phyloP scores from a whole-genome alignment of 352 stramenopile species.

The Thraustochytrium striatum region DNA sequence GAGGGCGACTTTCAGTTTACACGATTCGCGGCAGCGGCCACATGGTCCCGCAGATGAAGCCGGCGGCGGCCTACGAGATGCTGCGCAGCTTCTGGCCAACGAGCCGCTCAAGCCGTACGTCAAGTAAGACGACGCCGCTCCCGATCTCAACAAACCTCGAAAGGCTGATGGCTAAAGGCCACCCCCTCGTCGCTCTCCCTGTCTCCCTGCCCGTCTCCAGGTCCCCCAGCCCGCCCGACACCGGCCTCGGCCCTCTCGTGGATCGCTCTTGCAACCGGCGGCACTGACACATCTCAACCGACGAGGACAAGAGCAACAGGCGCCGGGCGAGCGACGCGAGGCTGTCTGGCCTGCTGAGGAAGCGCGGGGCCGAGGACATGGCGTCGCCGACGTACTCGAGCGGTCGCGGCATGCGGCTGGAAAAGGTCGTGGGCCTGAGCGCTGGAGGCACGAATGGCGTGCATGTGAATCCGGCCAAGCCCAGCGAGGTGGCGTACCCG shows the following conservation, averaged over 20 bases:
- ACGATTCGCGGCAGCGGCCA: constrained; percentile 83
- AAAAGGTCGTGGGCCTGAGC: constrained; percentile 34
- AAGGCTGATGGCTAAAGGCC: too few relatives aligned
- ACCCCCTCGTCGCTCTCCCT: too few relatives aligned
- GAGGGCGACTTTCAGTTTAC: constrained; percentile 67
- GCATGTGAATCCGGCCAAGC: constrained; percentile 61
- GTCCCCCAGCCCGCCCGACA: too few relatives aligned
- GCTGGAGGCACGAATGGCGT: background rate
- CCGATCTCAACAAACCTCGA: too few relatives aligned
- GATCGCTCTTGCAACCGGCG: too few relatives aligned
- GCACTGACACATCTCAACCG: too few relatives aligned
- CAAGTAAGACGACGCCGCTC: too few relatives aligned
- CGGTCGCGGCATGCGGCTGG: constrained; percentile 15
- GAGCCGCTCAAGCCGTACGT: constrained; percentile 17
- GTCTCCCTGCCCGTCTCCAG: too few relatives aligned
- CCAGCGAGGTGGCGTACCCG: constrained; percentile 73
- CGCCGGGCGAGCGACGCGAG: too few relatives aligned
- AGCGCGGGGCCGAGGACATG: too few relatives aligned
- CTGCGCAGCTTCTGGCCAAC: constrained; percentile 57
- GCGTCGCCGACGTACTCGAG: background rate
- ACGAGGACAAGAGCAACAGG: too few relatives aligned
- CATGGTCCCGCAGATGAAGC: constrained; percentile 75
- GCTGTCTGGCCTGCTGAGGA: background rate
- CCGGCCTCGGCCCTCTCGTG: too few relatives aligned
- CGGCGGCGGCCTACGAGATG: constrained; percentile 59